Base-by-base conservation (phyloP, 495 filamentous ascomycete genomes). In the Podospora anserina region DNA sequence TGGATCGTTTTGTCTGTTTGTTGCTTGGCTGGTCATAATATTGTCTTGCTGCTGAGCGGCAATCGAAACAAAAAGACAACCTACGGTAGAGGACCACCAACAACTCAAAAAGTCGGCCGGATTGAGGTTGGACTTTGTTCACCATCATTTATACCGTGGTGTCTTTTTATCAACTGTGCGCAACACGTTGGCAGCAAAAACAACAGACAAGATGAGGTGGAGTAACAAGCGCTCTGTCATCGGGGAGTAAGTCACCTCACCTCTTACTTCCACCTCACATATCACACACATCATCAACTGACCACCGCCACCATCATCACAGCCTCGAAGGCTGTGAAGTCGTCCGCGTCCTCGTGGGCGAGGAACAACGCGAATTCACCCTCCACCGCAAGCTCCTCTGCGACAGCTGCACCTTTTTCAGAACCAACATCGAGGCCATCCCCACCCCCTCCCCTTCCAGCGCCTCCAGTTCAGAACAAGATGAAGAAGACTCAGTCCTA, bases 311-410 rank as follows among this genome's bases (percentile, higher is more conserved):
- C 23, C 23, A 23, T 23, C 23, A 23, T 23, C 23, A 28, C 61
- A 79, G 71, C 19, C 61, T 74, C 20, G 63, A 68, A 55, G 78
- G 77, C 32, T 69, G 69, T 56, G 78, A 81, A 20, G 73, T 69
- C 6, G 78, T 83, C 26, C 79, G 68, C 49, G 74, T 84, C 18
- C 61, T 83, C 54, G 79, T 84, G 53, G 82, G 82, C 1, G 70
- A 78, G 7, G 71, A 82, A 54, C 73, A 76, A 67, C 72, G 76
- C 7, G 78, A 82, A 58, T 84, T 83, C 65, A 65, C 68, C 9
- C 74, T 84, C 18, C 77, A 80, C 61, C 72, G 74, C 61, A 75
- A 80, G 63, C 75, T 82, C 30, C 75, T 84, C 30, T 78, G 74
- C 64, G 68, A 70, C 26, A 71, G 74, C 62, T 80, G 80, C 65